phyloP scores from a whole-genome alignment of 192 early-diverging fungal species.

The Coemansia umbellata region DNA sequence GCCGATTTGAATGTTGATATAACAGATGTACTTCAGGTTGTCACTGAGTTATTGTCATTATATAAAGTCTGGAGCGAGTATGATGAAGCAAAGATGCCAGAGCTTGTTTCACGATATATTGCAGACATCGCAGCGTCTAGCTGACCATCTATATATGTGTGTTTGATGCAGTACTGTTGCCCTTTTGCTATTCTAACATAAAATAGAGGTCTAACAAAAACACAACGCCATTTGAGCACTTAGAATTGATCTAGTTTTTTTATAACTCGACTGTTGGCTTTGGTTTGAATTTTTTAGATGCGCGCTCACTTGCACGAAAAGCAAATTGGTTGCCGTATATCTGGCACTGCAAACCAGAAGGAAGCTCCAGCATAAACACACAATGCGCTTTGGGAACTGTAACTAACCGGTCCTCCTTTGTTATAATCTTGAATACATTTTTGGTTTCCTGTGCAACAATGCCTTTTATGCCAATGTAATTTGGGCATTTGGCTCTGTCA shows the following conservation, averaged over 20 bases:
- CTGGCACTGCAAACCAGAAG: constrained; percentile 45
- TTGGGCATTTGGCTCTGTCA: constrained; percentile 69
- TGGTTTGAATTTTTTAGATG: constrained; percentile 54
- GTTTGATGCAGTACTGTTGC: background rate
- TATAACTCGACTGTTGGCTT: constrained; percentile 35
- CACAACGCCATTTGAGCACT: too few species aligned
- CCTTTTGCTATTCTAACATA: too few species aligned
- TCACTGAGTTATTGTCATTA: constrained; percentile 68
- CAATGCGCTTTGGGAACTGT: constrained; percentile 69
- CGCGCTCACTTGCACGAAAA: constrained; percentile 67
- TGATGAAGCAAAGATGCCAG: constrained; percentile 55
- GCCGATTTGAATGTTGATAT: constrained; percentile 77
- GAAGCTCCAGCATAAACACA: constrained; percentile 51
- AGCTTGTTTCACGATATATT: constrained; percentile 28
- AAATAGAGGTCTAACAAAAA: too few species aligned
- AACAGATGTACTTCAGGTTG: constrained; percentile 69
- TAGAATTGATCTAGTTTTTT: background rate
- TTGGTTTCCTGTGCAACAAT: constrained; percentile 89
- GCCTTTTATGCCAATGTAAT: constrained; percentile 70
- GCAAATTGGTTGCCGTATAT: constrained; percentile 78
- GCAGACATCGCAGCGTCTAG: constrained; percentile 36
- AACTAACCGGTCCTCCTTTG: constrained; percentile 56
- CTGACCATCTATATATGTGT: background rate
- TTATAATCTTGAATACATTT: constrained; percentile 78
- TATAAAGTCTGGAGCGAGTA: constrained; percentile 69